Evolutionary conservation across 2,329 filamentous ascomycete genomes (phyloP).

Genomic region (Chrysosphaeria jannelii): DNA sequence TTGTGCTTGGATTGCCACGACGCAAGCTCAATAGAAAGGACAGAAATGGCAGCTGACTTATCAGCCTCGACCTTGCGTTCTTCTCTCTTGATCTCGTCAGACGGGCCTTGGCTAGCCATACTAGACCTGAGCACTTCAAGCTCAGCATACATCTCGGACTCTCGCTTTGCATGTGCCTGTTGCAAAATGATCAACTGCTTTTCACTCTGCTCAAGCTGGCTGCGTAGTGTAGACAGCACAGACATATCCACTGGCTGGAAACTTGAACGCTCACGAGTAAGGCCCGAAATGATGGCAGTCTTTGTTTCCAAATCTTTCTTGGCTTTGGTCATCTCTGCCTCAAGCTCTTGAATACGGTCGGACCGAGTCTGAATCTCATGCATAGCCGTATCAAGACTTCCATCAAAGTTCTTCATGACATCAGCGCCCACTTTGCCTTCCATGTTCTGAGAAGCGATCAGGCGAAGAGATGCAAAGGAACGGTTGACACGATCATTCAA

Average conservation of each 20-base stretch:
- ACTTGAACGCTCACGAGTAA: slow-evolving; percentile 78
- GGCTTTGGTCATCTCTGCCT: slow-evolving; percentile 51
- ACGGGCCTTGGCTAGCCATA: too few species aligned
- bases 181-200: slow-evolving; percentile 46
- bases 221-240: slow-evolving; percentile 58
- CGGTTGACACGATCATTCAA: slow-evolving; percentile 73
- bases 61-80: too few species aligned
- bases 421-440: slow-evolving; percentile 57
- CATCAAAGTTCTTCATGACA: slow-evolving; percentile 69
- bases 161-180: slow-evolving; percentile 38
- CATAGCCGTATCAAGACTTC: slow-evolving; percentile 75
- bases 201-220: slow-evolving; percentile 70
- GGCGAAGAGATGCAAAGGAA: slow-evolving; percentile 67
- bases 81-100: too few species aligned
- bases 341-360: slow-evolving; percentile 69
- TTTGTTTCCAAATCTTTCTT: slow-evolving; percentile 96
- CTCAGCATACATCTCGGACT: slow-evolving; percentile 43
- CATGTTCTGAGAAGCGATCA: slow-evolving; percentile 66
- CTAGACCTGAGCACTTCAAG: slow-evolving; percentile 34
- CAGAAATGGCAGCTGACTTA: slow-evolving; percentile 1
- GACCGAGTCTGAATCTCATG: slow-evolving; percentile 67
- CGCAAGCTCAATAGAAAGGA: slow-evolving; percentile 22
- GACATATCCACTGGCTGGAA: slow-evolving; percentile 82
- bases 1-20: slow-evolving; percentile 54
- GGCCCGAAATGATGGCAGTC: slow-evolving; percentile 77